phyloP scores from a whole-genome alignment of 116 monocot genomes.

The Dioscorea cayenensis region DNA sequence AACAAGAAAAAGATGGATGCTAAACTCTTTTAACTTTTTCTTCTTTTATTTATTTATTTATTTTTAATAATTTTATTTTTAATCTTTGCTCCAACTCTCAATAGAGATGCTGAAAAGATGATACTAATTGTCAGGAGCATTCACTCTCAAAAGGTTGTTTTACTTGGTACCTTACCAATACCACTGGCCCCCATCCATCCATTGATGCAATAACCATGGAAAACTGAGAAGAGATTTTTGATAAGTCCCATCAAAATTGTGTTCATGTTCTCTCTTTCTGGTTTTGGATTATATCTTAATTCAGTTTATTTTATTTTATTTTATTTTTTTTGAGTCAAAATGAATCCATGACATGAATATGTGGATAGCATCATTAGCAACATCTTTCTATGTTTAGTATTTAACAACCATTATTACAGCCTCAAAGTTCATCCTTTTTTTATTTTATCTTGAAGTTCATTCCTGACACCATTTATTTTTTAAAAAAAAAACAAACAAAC shows the following conservation, averaged over 20 bases:
- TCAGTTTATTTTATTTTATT: too few species aligned
- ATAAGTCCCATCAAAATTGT: too few species aligned
- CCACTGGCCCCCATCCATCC: not conserved
- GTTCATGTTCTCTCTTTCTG: too few species aligned
- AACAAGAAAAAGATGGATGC: not conserved
- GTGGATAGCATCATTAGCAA: not conserved
- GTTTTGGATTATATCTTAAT: too few species aligned
- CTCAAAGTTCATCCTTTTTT: not conserved
- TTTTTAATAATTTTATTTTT: too few species aligned
- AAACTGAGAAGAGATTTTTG: not conserved
- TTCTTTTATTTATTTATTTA: too few species aligned
- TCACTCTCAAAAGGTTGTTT: not conserved
- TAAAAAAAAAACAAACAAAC: too few species aligned
- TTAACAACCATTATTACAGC: not conserved
- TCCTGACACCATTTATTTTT: not conserved
- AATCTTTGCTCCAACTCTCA: too few species aligned
- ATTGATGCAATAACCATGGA: not conserved
- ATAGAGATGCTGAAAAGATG: conserved; percentile 1
- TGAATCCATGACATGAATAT: too few species aligned
- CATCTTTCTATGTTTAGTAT: not conserved
- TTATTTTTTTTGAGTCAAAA: too few species aligned
- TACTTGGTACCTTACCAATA: not conserved
- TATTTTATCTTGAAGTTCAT: not conserved
- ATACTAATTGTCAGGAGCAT: not conserved
- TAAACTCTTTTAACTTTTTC: not conserved